A percentile compares a stretch with the other conserved stretches of the same genome.
Conservation (phyloP, 495 filamentous ascomycete genomes). For the Xylaria palmicola region DNA sequence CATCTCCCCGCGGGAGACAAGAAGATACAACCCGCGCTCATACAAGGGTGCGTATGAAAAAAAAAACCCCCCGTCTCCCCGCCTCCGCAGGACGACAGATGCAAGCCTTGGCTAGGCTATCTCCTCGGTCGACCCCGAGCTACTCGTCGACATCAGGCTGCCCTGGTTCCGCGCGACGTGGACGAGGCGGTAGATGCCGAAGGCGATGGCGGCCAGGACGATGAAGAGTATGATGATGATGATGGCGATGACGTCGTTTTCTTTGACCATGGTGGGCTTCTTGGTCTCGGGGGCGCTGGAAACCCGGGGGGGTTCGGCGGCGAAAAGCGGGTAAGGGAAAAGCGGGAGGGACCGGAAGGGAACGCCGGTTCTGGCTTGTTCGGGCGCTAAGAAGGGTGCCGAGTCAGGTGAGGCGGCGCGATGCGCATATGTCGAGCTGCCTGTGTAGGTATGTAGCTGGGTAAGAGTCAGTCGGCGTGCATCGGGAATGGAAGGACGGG, state of each 20-base stretch:
- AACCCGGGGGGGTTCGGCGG: conserved; percentile 12
- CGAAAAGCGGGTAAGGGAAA: too few relatives aligned
- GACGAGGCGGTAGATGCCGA: conserved; percentile 64
- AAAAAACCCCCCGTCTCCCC: background rate
- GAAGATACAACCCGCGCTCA: background rate
- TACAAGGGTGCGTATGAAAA: background rate
- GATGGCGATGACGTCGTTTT: conserved; percentile 78
- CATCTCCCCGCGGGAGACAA: background rate
- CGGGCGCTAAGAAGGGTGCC: background rate
- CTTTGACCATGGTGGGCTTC: conserved; percentile 55
- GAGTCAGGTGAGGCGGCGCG: too few relatives aligned
- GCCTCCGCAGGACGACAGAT: background rate
- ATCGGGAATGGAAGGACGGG: too few relatives aligned
- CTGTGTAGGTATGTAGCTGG: too few relatives aligned
- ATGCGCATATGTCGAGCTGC: too few relatives aligned
- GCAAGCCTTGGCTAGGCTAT: background rate
- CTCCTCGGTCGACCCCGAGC: background rate
- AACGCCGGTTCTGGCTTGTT: too few relatives aligned
- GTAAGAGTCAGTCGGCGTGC: background rate
- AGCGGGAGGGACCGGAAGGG: too few relatives aligned
- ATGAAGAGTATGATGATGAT: conserved; percentile 81
- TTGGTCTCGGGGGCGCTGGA: background rate
- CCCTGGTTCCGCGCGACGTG: conserved; percentile 46
- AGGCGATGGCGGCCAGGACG: conserved; percentile 66
- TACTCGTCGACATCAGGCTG: conserved; percentile 19